Conservation (phyloP, 2,329 filamentous ascomycete genomes). For the Xylariaceae sp. region DNA sequence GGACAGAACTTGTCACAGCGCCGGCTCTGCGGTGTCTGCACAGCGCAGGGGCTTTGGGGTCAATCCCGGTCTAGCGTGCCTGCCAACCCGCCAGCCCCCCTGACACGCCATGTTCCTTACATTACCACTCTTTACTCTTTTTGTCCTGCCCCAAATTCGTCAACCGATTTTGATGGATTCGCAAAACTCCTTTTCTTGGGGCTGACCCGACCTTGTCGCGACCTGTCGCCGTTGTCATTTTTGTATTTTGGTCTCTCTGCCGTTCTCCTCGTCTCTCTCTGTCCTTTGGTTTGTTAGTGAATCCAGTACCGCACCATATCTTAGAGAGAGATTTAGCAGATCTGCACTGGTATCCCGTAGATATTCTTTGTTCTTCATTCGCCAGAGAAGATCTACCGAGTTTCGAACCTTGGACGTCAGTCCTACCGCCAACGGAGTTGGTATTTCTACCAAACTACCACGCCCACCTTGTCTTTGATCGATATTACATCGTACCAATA, state of each 20-base stretch:
- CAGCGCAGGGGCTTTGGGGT: slow-evolving; percentile 13
- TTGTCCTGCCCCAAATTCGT: slow-evolving; percentile 10
- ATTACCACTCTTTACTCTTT: slow-evolving; percentile 14
- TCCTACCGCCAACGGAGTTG: neutral
- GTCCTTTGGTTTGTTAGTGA: neutral
- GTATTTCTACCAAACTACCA: neutral
- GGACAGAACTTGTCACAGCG: neutral
- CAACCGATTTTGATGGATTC: slow-evolving; percentile 21
- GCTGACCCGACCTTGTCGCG: slow-evolving; percentile 17
- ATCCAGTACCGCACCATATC: slow-evolving; percentile 6
- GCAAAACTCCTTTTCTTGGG: slow-evolving; percentile 30
- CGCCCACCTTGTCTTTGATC: neutral
- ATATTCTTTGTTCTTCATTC: slow-evolving; percentile 16
- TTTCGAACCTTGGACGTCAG: neutral
- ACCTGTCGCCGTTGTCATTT: slow-evolving; percentile 15
- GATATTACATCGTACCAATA: slow-evolving; percentile 1
- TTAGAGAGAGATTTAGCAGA: neutral
- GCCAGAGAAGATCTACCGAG: neutral
- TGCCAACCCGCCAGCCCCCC: slow-evolving; percentile 20
- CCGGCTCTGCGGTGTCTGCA: neutral
- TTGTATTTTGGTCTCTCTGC: neutral
- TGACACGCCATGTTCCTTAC: slow-evolving; percentile 20
- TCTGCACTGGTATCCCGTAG: neutral
- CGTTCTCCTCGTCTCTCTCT: neutral
- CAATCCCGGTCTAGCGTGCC: slow-evolving; percentile 19